Conservation (phyloP, 352 stramenopile genomes). For the Phytophthora agathidicida region DNA sequence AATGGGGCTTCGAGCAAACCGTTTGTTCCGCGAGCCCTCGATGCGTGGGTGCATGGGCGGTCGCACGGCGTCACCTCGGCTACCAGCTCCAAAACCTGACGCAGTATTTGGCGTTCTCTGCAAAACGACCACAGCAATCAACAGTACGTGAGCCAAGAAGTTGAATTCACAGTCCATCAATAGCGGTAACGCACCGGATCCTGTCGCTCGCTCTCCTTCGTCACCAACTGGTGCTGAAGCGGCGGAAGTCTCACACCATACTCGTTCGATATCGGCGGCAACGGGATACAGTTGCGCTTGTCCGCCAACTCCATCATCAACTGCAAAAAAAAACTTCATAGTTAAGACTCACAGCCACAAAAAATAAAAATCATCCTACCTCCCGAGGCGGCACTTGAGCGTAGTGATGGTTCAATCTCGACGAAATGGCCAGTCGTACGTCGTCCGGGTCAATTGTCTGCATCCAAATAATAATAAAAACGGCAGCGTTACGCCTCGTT, state of each 20-base stretch:
- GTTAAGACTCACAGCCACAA: constrained; percentile 2
- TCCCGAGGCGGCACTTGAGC: constrained; percentile 74
- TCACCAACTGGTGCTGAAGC: constrained; percentile 71
- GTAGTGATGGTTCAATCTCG: constrained; percentile 82
- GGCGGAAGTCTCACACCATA: constrained; percentile 82
- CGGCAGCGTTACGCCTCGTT: constrained; percentile 6
- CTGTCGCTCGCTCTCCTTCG: constrained; percentile 71
- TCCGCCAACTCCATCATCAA: constrained; percentile 88
- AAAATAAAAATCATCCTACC: constrained; percentile 29
- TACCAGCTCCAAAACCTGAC: constrained; percentile 20
- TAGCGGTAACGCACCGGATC: constrained; percentile 55
- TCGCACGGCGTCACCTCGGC: constrained; percentile 27
- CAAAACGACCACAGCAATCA: constrained; percentile 2
- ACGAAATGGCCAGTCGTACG: constrained; percentile 77
- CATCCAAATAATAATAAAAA: constrained; percentile 10
- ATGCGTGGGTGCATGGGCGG: constrained; percentile 49
- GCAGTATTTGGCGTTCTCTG: constrained; percentile 42
- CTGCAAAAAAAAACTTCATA: constrained; percentile 33
- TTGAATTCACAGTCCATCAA: neutral
- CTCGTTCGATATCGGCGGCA: constrained; percentile 82
- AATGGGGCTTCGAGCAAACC: constrained; percentile 67
- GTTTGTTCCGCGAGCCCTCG: constrained; percentile 81
- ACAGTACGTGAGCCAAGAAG: neutral
- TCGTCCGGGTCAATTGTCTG: constrained; percentile 78
- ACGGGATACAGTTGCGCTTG: constrained; percentile 79